Evolutionary conservation across 2,329 filamentous ascomycete genomes (phyloP).

Genomic region (Aotearoamyces nothofagi): DNA sequence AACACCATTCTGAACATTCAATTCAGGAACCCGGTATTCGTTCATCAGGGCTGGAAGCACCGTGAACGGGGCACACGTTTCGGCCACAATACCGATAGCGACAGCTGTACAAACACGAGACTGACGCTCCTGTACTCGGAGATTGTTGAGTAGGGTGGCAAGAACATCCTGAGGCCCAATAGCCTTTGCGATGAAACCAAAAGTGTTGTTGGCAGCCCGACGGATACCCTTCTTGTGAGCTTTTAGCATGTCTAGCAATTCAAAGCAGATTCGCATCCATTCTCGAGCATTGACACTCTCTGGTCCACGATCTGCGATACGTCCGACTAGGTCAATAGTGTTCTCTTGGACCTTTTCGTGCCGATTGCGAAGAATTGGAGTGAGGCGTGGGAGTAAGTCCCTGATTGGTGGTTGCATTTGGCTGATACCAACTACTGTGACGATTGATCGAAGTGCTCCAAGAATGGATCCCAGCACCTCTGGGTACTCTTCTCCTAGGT

Average conservation of each 20-base stretch:
- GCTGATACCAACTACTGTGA: slow-evolving; percentile 93
- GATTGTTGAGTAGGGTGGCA: slow-evolving; percentile 88
- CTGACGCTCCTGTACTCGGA: slow-evolving; percentile 93
- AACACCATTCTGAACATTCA: slow-evolving; percentile 97
- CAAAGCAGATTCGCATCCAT: slow-evolving; percentile 99
- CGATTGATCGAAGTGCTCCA: slow-evolving; percentile 85
- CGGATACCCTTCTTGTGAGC: slow-evolving; percentile 99
- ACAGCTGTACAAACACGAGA: slow-evolving; percentile 97
- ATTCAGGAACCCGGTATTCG: slow-evolving; percentile 93
- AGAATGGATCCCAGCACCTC: slow-evolving; percentile 95
- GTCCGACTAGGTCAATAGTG: slow-evolving; percentile 92
- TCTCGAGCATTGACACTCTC: slow-evolving; percentile 94
- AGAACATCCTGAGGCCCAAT: slow-evolving; percentile 96
- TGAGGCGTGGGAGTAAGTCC: slow-evolving; percentile 84
- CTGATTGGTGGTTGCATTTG: slow-evolving; percentile 98
- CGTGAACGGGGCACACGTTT: slow-evolving; percentile 96
- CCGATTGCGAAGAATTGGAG: slow-evolving; percentile 93
- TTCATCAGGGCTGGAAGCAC: slow-evolving; percentile 99
- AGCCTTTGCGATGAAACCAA: slow-evolving; percentile 98
- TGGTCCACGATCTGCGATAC: slow-evolving; percentile 91
- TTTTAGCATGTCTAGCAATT: slow-evolving; percentile 97
- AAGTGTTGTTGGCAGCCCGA: slow-evolving; percentile 96
- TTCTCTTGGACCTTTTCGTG: slow-evolving; percentile 99
- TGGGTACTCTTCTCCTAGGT: slow-evolving; percentile 94
- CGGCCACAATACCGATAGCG: slow-evolving; percentile 94